Base-by-base conservation (phyloP, 1,284 basidiomycete genomes). In the Polyporus tsugae region DNA sequence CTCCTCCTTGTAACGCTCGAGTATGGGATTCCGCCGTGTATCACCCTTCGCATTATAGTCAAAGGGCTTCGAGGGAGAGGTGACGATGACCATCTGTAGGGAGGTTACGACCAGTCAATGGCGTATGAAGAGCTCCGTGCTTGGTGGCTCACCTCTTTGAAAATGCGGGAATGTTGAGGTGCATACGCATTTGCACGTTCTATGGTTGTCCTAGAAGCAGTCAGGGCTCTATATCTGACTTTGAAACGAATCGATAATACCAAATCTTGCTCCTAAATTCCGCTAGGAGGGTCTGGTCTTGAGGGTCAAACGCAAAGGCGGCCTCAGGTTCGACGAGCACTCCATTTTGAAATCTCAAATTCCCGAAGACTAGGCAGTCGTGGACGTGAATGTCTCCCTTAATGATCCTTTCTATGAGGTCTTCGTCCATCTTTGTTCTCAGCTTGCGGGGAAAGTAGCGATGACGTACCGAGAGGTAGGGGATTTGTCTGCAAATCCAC, bases 341-440 rank as follows among this genome's bases (percentile, higher is more conserved):
- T 5, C 83, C 82, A 19, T 77, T 78, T 44, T 81, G 78, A 64
- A 79, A 78, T 46, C 78, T 73, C 46, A 78, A 80, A 2, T 81
- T 75, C 7, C 83, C 84, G 69, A 84, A 84, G 67, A 84, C 77
- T 38, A 83, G 63, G 9, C 79, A 76, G 10, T 66, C 58, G 33
- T 73, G 33, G 19, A 83, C 71, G 36, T 75, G 71, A 0, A 78
- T 74, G 62, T 80, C 74, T 13, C 73, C 75, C 2, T 71, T 69
- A 25, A 82, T 72, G 25, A 79, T 78, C 9, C 52, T 71, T 68
- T 80, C 79, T 79, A 61, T 76, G 19, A 29, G 59, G 11, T 35
- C 9, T 19, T 15, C 0, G 11, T 53, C n/a, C 1, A 4, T 1
- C 13, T 33, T 33, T 53, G 52, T 11, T 33, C 29, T 53, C 29